A percentile compares a stretch with the other conserved stretches of the same genome.
These are phyloP conservation scores for Yamadazyma akitaensis DNA, from an alignment of 805 yeast genomes.

Conservation along the genomic window DNA sequence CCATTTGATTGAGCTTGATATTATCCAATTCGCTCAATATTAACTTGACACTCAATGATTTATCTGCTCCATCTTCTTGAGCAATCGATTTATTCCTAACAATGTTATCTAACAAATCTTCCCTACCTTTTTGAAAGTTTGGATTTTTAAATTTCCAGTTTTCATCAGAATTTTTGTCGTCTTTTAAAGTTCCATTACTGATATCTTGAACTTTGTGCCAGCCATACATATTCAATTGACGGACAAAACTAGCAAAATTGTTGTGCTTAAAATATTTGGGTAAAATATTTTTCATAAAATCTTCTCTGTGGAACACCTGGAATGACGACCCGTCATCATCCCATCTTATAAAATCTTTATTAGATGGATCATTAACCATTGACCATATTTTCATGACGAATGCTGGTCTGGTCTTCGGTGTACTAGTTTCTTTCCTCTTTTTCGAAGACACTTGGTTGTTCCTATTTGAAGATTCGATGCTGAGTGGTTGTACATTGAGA, in stretches of 20 bases:
- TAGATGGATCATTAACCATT: constrained; percentile 83
- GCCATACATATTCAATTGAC: constrained; percentile 78
- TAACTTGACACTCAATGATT: constrained; percentile 44
- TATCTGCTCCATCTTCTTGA: constrained; percentile 17
- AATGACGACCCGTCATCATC: constrained; percentile 80
- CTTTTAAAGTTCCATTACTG: constrained; percentile 62
- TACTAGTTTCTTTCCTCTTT: constrained; percentile 28
- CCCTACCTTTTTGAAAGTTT: constrained; percentile 69
- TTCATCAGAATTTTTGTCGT: constrained; percentile 59
- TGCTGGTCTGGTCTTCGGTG: constrained; percentile 70
- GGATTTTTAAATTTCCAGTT: constrained; percentile 87
- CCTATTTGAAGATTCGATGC: constrained; percentile 2
- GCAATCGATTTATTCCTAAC: constrained; percentile 61
- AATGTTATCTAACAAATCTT: constrained; percentile 81
- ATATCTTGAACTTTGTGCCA: constrained; percentile 98
- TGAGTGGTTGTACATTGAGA: constrained; percentile 17
- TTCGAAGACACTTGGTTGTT: background rate
- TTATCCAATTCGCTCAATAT: constrained; percentile 70
- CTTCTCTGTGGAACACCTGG: constrained; percentile 79
- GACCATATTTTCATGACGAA: constrained; percentile 93
- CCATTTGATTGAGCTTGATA: constrained; percentile 72
- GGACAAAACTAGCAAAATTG: constrained; percentile 41
- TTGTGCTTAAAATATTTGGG: constrained; percentile 77
- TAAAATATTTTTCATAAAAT: constrained; percentile 74
- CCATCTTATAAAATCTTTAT: constrained; percentile 78